These are phyloP conservation scores for Aspergillus asperescens DNA, from an alignment of 495 filamentous ascomycete species.

Conservation along the genomic window DNA sequence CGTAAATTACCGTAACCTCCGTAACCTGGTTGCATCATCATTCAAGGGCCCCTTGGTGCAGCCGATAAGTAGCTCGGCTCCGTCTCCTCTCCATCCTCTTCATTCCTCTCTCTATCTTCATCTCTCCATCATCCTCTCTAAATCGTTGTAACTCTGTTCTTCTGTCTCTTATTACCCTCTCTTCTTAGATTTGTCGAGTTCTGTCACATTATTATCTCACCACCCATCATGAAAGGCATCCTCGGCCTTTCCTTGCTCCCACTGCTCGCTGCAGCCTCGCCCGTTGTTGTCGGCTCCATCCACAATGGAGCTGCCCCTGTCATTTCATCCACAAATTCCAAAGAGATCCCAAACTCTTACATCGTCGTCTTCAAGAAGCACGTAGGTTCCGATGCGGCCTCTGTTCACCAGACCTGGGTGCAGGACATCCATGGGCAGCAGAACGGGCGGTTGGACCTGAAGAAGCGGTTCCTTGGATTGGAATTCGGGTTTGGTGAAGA, in stretches of 20 bases:
- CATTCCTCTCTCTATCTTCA: conserved; percentile 38
- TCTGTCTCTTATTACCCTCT: conserved; percentile 21
- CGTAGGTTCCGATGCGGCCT: conserved; percentile 59
- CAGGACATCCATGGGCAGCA: conserved; percentile 61
- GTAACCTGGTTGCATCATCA: conserved; percentile 44
- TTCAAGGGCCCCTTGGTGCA: conserved; percentile 11
- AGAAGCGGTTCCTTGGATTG: conserved; percentile 68
- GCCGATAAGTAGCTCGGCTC: conserved; percentile 19
- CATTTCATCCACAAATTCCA: conserved; percentile 68
- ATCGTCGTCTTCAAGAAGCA: conserved; percentile 99
- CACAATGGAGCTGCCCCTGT: conserved; percentile 85
- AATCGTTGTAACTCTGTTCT: conserved; percentile 15
- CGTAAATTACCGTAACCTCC: conserved; percentile 35
- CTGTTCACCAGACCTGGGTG: conserved; percentile 86
- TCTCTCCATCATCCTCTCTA: conserved; percentile 19
- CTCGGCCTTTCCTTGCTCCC: conserved; percentile 60
- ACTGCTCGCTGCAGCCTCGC: conserved; percentile 65
- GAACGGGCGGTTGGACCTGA: conserved; percentile 68
- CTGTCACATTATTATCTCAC: conserved; percentile 31
- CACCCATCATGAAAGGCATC: conserved; percentile 68
- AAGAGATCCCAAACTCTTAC: conserved; percentile 84
- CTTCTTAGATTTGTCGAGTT: conserved; percentile 24
- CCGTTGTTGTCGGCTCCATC: conserved; percentile 71
- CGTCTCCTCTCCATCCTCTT: conserved; percentile 15
- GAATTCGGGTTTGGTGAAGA: conserved; percentile 60